Percentiles rank a stretch among this genome's conserved stretches.
Conservation (phyloP, 148 eudicot species). For the Arctostaphylos glauca region DNA sequence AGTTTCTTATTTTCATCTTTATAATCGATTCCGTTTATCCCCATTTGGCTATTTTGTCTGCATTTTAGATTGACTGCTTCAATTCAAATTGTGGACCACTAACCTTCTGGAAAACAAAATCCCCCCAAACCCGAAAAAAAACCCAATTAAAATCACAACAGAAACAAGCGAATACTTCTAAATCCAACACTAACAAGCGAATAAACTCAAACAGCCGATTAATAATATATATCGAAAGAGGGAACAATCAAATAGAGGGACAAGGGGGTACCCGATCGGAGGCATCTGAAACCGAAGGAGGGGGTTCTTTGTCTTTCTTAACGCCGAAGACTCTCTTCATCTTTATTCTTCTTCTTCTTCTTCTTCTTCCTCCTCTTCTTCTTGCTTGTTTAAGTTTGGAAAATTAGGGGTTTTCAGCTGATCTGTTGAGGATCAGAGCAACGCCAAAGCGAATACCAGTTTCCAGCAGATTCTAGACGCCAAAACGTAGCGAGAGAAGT, state of each 20-base stretch:
- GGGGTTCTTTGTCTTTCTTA: constrained; percentile 76
- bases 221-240: background rate
- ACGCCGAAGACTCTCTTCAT: constrained; percentile 84
- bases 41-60: background rate
- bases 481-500: background rate
- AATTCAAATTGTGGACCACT: background rate
- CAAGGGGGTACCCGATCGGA: constrained; percentile 56
- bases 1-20: background rate
- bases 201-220: background rate
- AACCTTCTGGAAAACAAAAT: background rate
- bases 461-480: no score
- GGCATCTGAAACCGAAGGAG: constrained; percentile 74
- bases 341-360: constrained; percentile 14
- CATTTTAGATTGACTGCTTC: background rate
- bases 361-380: background rate
- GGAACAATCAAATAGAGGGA: background rate
- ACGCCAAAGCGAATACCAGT: background rate
- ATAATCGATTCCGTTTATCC: background rate
- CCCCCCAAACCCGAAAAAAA: background rate
- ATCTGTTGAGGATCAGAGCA: background rate
- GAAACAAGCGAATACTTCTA: background rate
- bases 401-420: background rate
- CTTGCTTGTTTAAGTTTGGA: background rate
- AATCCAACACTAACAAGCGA: background rate
- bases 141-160: background rate